Conservation (phyloP, 768 basidiomycete genomes). For the Lenzites betulinus region DNA sequence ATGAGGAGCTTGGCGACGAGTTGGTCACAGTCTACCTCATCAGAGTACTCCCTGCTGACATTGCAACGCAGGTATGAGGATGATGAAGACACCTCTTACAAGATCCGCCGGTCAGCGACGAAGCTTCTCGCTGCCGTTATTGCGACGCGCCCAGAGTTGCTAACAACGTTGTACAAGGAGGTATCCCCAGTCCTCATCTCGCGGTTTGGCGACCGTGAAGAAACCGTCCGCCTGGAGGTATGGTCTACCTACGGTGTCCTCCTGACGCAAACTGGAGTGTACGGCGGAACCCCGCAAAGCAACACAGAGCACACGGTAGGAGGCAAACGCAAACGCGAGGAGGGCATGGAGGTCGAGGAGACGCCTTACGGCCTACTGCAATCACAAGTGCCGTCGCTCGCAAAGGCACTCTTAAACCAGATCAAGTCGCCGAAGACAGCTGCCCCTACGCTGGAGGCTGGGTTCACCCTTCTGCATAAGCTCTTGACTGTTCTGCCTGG, state of each 20-base stretch:
- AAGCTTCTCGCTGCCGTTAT: slow-evolving; percentile 87
- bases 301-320: slow-evolving; percentile 48
- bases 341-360: slow-evolving; percentile 73
- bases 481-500: slow-evolving; percentile 83
- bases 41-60: background rate
- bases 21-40: slow-evolving; percentile 31
- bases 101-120: slow-evolving; percentile 91
- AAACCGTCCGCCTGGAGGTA: slow-evolving; percentile 90
- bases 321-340: slow-evolving; percentile 78
- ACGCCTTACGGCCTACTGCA: slow-evolving; percentile 72
- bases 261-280: slow-evolving; percentile 81
- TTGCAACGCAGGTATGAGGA: slow-evolving; percentile 76
- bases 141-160: slow-evolving; percentile 86
- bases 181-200: slow-evolving; percentile 90
- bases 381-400: slow-evolving; percentile 72
- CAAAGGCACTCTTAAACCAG: slow-evolving; percentile 84
- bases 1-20: slow-evolving; percentile 71
- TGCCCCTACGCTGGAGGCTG: slow-evolving; percentile 78
- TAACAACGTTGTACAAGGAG: slow-evolving; percentile 75
- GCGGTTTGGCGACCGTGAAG: slow-evolving; percentile 92
- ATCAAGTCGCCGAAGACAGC: slow-evolving; percentile 80
- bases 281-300: slow-evolving; percentile 62
- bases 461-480: slow-evolving; percentile 76
- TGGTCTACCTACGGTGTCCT: slow-evolving; percentile 85
- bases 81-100: slow-evolving; percentile 98